These are phyloP conservation scores for Letharia columbiana DNA, from an alignment of 495 filamentous ascomycete genomes.

Conservation along the genomic window DNA sequence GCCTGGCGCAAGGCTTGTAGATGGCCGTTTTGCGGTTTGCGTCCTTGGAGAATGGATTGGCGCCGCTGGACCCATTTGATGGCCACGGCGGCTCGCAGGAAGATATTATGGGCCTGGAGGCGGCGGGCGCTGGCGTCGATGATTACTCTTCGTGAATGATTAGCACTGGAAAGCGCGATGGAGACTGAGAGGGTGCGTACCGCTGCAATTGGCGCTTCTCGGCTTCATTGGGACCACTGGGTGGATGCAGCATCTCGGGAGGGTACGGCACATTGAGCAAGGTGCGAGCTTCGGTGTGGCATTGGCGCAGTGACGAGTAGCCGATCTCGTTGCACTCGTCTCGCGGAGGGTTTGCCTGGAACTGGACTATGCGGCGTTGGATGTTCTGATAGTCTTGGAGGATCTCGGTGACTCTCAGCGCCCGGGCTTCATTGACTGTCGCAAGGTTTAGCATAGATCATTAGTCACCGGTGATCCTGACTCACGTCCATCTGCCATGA, in stretches of 20 bases:
- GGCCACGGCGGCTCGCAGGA: constrained; percentile 67
- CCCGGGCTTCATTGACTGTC: constrained; percentile 76
- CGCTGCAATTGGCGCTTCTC: constrained; percentile 67
- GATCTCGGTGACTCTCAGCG: constrained; percentile 71
- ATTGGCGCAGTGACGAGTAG: constrained; percentile 67
- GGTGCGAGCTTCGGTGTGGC: constrained; percentile 62
- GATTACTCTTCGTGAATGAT: constrained; percentile 37
- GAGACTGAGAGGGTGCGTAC: constrained; percentile 38
- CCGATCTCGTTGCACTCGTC: constrained; percentile 76
- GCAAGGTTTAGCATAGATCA: constrained; percentile 1
- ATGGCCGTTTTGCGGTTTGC: constrained; percentile 50
- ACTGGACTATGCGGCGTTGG: constrained; percentile 69
- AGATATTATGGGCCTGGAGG: constrained; percentile 79
- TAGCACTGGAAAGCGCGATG: neutral
- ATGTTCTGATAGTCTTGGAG: constrained; percentile 79
- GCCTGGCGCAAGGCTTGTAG: constrained; percentile 48
- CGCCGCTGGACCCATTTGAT: constrained; percentile 73
- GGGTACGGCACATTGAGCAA: constrained; percentile 64
- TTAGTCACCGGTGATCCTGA: neutral
- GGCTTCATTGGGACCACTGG: constrained; percentile 54
- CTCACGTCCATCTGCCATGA: constrained; percentile 51
- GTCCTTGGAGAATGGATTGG: constrained; percentile 55
- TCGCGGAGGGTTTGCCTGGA: constrained; percentile 44
- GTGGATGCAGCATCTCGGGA: constrained; percentile 40
- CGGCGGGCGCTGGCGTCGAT: constrained; percentile 70